Percentiles rank a stretch among this genome's conserved stretches.
Conservation (phyloP, 73 alveolate species). For the Tetrahymena borealis region DNA sequence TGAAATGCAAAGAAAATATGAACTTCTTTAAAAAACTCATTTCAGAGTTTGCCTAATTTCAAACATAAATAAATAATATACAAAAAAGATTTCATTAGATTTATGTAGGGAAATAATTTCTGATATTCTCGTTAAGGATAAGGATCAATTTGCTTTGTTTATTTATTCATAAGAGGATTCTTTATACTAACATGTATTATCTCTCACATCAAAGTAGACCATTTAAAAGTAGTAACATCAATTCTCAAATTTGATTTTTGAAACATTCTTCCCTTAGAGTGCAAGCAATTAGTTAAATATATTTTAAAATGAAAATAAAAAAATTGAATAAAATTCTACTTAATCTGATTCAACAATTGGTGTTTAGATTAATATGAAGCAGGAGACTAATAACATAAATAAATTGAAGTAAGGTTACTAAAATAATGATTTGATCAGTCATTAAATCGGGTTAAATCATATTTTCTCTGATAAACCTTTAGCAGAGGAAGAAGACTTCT, state of each 20-base stretch:
- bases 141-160: not conserved
- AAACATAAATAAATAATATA: not conserved
- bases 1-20: not conserved
- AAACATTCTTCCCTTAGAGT: no score
- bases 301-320: no score
- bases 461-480: no score
- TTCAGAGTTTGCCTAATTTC: not conserved
- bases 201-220: not conserved
- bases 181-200: not conserved
- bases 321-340: no score
- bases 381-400: no score
- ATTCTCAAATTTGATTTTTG: not conserved
- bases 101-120: not conserved
- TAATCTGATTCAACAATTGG: no score
- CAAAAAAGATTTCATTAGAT: not conserved
- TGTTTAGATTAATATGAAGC: no score
- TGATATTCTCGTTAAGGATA: not conserved
- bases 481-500: no score
- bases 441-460: no score
- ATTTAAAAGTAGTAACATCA: not conserved
- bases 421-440: no score
- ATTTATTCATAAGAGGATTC: not conserved
- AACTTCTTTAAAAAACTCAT: not conserved
- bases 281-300: no score
- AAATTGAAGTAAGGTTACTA: no score